Evolutionary conservation across 768 basidiomycete genomes (phyloP).

Genomic region (Strobilomyces echinocephalus): DNA sequence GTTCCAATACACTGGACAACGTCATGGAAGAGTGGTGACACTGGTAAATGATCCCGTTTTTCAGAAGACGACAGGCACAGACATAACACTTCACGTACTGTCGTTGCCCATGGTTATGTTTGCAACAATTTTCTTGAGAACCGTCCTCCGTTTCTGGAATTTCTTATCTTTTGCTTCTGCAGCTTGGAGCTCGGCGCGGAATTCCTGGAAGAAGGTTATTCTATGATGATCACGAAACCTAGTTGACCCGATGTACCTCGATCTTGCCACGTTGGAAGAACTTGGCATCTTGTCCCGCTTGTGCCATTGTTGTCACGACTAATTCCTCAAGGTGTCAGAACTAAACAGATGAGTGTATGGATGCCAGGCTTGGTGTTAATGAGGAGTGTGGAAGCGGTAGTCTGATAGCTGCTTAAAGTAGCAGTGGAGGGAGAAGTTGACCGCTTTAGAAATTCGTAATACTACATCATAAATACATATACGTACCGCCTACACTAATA

Average conservation of each 20-base stretch:
- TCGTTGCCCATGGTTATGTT: slow-evolving; percentile 99
- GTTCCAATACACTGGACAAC: slow-evolving; percentile 94
- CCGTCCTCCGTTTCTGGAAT: slow-evolving; percentile 86
- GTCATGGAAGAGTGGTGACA: slow-evolving; percentile 94
- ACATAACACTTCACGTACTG: slow-evolving; percentile 55
- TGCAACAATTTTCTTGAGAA: slow-evolving; percentile 95
- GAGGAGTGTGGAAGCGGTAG: not conserved
- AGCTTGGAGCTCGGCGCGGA: slow-evolving; percentile 85
- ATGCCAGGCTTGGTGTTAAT: not conserved
- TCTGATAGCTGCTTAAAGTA: not conserved
- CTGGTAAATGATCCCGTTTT: slow-evolving; percentile 37
- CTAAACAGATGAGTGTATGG: slow-evolving; percentile 1
- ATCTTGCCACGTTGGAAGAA: slow-evolving; percentile 92
- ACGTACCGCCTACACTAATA: too few species aligned
- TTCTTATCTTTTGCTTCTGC: slow-evolving; percentile 97
- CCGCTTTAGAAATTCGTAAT: not conserved
- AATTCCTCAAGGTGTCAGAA: not conserved
- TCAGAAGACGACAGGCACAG: slow-evolving; percentile 10
- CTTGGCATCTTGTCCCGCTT: slow-evolving; percentile 82
- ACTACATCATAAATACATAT: too few species aligned
- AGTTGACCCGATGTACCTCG: slow-evolving; percentile 47
- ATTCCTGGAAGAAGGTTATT: slow-evolving; percentile 52
- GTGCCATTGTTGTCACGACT: slow-evolving; percentile 34
- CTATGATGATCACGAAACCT: slow-evolving; percentile 8
- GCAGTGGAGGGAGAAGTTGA: too few species aligned